A percentile compares a stretch with the other conserved stretches of the same genome.
Conservation (phyloP, 306 rosid species). For the Vigna hirtella region DNA sequence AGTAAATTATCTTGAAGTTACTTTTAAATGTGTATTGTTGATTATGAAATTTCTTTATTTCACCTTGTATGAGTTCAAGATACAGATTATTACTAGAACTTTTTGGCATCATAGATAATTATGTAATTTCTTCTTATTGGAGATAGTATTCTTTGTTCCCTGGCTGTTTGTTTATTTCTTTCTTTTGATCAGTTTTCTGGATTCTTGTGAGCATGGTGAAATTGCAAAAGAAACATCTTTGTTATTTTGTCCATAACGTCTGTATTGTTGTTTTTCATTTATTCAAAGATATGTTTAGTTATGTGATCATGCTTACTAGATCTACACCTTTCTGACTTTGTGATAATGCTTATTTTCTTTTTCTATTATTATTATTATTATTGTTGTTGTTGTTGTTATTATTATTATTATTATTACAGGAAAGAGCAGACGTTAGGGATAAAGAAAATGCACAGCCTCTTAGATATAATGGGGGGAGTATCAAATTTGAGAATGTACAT, state of each 20-base stretch:
- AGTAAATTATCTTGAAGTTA: constrained; percentile 30
- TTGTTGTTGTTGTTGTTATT: not conserved
- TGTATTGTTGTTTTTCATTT: constrained; percentile 28
- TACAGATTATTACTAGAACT: not conserved
- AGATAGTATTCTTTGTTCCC: constrained; percentile 20
- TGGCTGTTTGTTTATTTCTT: constrained; percentile 15
- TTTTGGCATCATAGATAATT: constrained; percentile 16
- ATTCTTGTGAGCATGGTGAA: constrained; percentile 17
- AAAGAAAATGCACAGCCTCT: constrained; percentile 73
- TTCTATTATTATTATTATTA: not conserved
- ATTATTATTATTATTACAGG: constrained; percentile 56
- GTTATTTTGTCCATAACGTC: constrained; percentile 2
- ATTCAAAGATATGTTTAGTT: constrained; percentile 18
- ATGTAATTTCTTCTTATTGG: constrained; percentile 18
- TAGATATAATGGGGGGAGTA: constrained; percentile 70
- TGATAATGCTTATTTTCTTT: constrained; percentile 26
- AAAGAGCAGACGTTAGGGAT: constrained; percentile 77
- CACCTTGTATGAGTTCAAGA: constrained; percentile 6
- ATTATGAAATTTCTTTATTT: constrained; percentile 36
- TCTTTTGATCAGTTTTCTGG: not conserved
- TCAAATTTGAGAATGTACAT: constrained; percentile 78
- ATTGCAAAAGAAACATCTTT: not conserved
- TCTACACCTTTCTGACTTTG: constrained; percentile 36
- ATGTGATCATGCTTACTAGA: constrained; percentile 14
- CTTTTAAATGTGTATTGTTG: constrained; percentile 2